Evolutionary conservation across 139 green algal genomes (phyloP).

Genomic region (Helicosporidium sp.): DNA sequence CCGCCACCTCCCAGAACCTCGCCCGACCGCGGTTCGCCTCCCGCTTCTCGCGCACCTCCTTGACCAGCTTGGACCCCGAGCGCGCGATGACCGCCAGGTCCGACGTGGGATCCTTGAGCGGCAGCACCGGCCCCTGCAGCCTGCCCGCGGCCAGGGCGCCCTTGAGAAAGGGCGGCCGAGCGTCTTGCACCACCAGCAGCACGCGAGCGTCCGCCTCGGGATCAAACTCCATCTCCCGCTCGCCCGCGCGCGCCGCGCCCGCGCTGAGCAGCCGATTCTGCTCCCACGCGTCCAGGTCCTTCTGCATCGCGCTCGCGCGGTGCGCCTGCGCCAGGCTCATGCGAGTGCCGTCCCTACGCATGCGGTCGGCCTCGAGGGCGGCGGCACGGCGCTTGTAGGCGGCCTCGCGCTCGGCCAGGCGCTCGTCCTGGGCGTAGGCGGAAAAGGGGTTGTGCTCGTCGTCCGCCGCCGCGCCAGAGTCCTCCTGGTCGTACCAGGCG

Average conservation of each 20-base stretch:
- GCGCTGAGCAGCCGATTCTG: slow-evolving; percentile 77
- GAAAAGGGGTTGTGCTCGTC: slow-evolving; percentile 42
- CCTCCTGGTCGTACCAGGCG: slow-evolving; percentile 67
- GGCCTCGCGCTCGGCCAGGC: slow-evolving; percentile 6
- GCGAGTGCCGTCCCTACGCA: slow-evolving; percentile 53
- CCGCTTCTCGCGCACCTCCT: slow-evolving; percentile 68
- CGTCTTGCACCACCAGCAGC: slow-evolving; percentile 91
- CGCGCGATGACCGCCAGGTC: slow-evolving; percentile 90
- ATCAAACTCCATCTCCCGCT: slow-evolving; percentile 61
- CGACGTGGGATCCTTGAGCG: slow-evolving; percentile 77
- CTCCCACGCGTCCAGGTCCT: slow-evolving; percentile 78
- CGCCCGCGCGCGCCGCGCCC: slow-evolving; percentile 55
- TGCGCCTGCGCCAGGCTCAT: slow-evolving; percentile 76
- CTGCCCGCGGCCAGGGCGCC: slow-evolving; percentile 71
- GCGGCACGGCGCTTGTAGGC: slow-evolving; percentile 11
- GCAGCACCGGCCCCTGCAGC: slow-evolving; percentile 66
- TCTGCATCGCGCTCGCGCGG: slow-evolving; percentile 64
- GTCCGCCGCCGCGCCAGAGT: slow-evolving; percentile 44
- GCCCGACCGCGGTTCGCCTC: slow-evolving; percentile 66
- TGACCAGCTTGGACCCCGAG: slow-evolving; percentile 43
- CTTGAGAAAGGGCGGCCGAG: slow-evolving; percentile 87
- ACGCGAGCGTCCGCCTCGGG: slow-evolving; percentile 59
- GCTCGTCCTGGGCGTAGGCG: slow-evolving; percentile 20
- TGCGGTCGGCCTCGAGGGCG: slow-evolving; percentile 16
- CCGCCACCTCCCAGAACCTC: slow-evolving; percentile 90